A percentile compares a stretch with the other conserved stretches of the same genome.
Conservation (phyloP, 2,329 filamentous ascomycete species). For the Colletotrichum neosansevieriae region DNA sequence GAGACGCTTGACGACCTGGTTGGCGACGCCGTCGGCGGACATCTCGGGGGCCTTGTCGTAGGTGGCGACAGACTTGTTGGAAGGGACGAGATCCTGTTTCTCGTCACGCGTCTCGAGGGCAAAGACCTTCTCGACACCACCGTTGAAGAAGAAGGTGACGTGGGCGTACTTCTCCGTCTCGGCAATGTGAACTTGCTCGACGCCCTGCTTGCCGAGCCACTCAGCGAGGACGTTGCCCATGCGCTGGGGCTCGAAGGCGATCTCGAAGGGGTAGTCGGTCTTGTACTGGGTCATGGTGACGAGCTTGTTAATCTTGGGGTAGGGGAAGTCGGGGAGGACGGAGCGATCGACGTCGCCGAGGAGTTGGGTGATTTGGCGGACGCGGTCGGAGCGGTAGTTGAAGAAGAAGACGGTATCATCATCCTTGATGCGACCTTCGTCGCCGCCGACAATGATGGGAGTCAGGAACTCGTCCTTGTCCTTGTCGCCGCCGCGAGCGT, state of each 20-base stretch:
- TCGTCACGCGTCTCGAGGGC: constrained; percentile 91
- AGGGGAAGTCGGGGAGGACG: constrained; percentile 89
- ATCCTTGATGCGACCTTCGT: constrained; percentile 88
- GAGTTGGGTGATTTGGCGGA: constrained; percentile 94
- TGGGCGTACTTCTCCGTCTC: constrained; percentile 99
- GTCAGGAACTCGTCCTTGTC: constrained; percentile 99
- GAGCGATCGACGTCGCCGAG: constrained; percentile 93
- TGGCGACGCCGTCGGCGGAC: constrained; percentile 90
- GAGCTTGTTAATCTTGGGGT: constrained; percentile 85
- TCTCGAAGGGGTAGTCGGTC: constrained; percentile 88
- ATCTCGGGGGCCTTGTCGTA: constrained; percentile 97
- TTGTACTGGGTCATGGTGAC: constrained; percentile 99
- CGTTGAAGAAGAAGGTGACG: constrained; percentile 99
- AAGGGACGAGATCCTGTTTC: constrained; percentile 81
- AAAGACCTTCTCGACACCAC: constrained; percentile 96
- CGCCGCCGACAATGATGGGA: constrained; percentile 93
- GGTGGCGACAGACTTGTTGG: constrained; percentile 89
- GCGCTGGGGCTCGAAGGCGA: constrained; percentile 93
- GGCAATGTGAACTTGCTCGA: constrained; percentile 95
- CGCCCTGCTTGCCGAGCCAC: constrained; percentile 89
- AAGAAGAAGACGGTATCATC: constrained; percentile 98
- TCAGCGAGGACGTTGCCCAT: constrained; percentile 99
- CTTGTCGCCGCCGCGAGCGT: constrained; percentile 73
- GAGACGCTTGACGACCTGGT: constrained; percentile 91
- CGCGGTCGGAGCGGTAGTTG: constrained; percentile 99